phyloP scores from a whole-genome alignment of 768 basidiomycete species.

The Naganishia vaughanmartiniae region DNA sequence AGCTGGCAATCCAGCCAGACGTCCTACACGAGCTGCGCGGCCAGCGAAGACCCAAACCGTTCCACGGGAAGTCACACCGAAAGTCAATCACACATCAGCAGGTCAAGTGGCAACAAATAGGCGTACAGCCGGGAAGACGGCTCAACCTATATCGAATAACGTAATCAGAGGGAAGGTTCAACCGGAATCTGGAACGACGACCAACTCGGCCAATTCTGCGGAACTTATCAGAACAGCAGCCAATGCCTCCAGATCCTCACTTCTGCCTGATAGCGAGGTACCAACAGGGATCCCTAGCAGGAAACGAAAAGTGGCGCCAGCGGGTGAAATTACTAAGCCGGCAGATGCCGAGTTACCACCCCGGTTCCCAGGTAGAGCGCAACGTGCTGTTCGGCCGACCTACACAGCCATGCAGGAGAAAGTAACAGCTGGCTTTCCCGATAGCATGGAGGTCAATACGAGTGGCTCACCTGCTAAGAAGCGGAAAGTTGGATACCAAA shows the following conservation, averaged over 20 bases:
- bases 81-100: not conserved
- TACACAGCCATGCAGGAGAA: not conserved
- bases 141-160: not conserved
- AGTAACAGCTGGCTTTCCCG: not conserved
- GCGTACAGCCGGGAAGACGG: not conserved
- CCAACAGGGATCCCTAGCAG: not conserved
- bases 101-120: not conserved
- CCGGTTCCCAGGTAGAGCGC: not conserved
- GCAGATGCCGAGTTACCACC: not conserved
- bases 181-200: not conserved
- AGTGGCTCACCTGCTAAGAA: not conserved
- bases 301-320: not conserved
- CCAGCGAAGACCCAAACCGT: not conserved
- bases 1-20: not conserved
- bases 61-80: not conserved
- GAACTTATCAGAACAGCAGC: not conserved
- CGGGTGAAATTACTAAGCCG: not conserved
- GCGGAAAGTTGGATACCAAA: not conserved
- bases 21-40: not conserved
- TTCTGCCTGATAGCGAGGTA: not conserved
- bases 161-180: not conserved
- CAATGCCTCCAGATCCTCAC: not conserved
- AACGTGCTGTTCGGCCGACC: not conserved
- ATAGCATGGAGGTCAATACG: not conserved
- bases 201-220: not conserved